A percentile compares a stretch with the other conserved stretches of the same genome.
Conservation (phyloP, 352 stramenopile genomes). For the Globisporangium cederbergense region DNA sequence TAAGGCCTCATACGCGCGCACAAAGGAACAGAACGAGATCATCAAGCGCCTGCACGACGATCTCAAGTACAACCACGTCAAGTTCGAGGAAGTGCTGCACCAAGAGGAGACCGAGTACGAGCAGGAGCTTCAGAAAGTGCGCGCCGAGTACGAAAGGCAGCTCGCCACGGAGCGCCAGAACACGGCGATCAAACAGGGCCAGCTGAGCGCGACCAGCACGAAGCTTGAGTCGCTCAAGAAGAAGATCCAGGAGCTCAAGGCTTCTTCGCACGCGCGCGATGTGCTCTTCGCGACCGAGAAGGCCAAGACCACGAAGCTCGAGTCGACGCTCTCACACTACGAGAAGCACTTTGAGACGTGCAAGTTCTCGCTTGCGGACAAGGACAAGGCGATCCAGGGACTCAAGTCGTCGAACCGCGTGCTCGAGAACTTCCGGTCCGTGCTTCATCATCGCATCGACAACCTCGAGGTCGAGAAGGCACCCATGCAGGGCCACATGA, state of each 20-base stretch:
- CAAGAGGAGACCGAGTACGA: constrained; percentile 84
- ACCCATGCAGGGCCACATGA: constrained; percentile 66
- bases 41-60: constrained; percentile 86
- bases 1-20: constrained; percentile 54
- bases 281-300: constrained; percentile 69
- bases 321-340: constrained; percentile 61
- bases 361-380: constrained; percentile 61
- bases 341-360: constrained; percentile 75
- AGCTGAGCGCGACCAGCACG: constrained; percentile 72
- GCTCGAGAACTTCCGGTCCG: constrained; percentile 80
- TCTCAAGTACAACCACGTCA: constrained; percentile 82
- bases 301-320: constrained; percentile 62
- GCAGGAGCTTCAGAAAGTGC: constrained; percentile 57
- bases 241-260: constrained; percentile 84
- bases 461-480: constrained; percentile 67
- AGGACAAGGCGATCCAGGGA: constrained; percentile 58
- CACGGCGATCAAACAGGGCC: constrained; percentile 74
- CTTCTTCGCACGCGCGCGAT: constrained; percentile 58
- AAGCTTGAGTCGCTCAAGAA: constrained; percentile 83
- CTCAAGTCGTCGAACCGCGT: constrained; percentile 76
- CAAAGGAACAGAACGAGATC: constrained; percentile 79
- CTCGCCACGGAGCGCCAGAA: constrained; percentile 71
- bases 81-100: constrained; percentile 80
- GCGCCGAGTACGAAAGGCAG: constrained; percentile 58
- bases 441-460: constrained; percentile 74